These are phyloP conservation scores for Penicillium psychrosexuale DNA, from an alignment of 2,329 filamentous ascomycete species.

Conservation along the genomic window DNA sequence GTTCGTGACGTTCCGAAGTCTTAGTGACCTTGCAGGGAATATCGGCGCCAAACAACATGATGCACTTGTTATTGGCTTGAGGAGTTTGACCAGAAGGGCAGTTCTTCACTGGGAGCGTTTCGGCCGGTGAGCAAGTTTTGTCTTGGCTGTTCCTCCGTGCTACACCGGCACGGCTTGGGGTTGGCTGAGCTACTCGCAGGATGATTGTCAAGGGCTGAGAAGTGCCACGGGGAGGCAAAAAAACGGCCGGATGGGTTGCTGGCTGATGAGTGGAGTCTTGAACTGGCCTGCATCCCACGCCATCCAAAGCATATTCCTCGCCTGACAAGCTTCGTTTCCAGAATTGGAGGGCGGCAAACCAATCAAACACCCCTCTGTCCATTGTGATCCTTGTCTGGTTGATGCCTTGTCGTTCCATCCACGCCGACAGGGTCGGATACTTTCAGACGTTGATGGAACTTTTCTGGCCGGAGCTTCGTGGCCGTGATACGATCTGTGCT, in stretches of 20 bases:
- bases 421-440: constrained; percentile 5
- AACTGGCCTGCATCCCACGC: constrained; percentile 11
- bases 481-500: constrained; percentile 11
- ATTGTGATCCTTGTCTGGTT: constrained; percentile 4
- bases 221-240: constrained; percentile 7
- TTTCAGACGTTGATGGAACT: neutral
- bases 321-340: constrained; percentile 8
- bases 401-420: constrained; percentile 3
- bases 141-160: constrained; percentile 13
- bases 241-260: neutral
- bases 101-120: constrained; percentile 12
- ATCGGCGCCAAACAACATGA: neutral
- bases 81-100: constrained; percentile 19
- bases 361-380: neutral
- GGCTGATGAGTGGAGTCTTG: constrained; percentile 1
- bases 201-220: constrained; percentile 12
- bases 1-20: constrained; percentile 17
- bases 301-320: constrained; percentile 12
- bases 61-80: neutral
- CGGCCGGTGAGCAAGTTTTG: constrained; percentile 18
- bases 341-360: neutral
- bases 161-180: constrained; percentile 10
- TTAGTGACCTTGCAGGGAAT: constrained; percentile 12
- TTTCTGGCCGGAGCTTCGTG: constrained; percentile 6
- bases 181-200: constrained; percentile 16